Base-by-base conservation (phyloP, 257 asterid genomes). In the Petunia secreta region DNA sequence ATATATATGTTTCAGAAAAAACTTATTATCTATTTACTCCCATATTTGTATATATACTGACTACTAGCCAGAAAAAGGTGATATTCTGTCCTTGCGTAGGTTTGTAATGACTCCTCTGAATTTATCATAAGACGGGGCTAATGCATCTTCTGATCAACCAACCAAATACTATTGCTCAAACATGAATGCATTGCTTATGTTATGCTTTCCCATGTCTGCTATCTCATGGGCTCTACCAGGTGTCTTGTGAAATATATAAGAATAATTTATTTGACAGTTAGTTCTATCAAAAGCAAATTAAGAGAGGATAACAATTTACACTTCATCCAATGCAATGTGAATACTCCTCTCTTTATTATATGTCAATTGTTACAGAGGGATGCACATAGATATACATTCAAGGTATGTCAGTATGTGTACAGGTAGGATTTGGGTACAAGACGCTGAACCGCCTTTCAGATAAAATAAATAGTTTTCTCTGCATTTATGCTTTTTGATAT, bases 1-100 rank as follows among this genome's bases (percentile, higher is more conserved):
- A 25, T 25, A 25, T 25, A 25, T 25, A 25, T 0, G 25, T 25
- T 25, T 25, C 25, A 25, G 25, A 25, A 25, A 25, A 25, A 25
- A 25, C 25, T 25, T 25, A 25, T 25, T 25, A 25, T 25, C 25
- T 25, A 25, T 9, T 66, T 39, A 66, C 53, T 40, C 37, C 48
- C 38, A 66, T 13, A 39, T 39, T 44, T 66, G 0, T 66, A 66
- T 15, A 15, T 15, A 66, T 40, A 66, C 75, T 66, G 3, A 66
- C 53, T 40, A 66, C 37, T 66, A 66, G 75, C 75, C 15, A 66
- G 75, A 1, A 13, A 25, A 66, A 66, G 75, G 75, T 66, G 75
- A 66, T 40, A 66, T 40, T 40, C 41, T 14, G 53, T 66, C 53
- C 53, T 0, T 66, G 1, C 37, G 1, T 3, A 66, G 37, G 53